Percentiles rank a stretch among this genome's conserved stretches.
These are phyloP conservation scores for Fraxinus greggii DNA, from an alignment of 305 asterid species.

Conservation along the genomic window DNA sequence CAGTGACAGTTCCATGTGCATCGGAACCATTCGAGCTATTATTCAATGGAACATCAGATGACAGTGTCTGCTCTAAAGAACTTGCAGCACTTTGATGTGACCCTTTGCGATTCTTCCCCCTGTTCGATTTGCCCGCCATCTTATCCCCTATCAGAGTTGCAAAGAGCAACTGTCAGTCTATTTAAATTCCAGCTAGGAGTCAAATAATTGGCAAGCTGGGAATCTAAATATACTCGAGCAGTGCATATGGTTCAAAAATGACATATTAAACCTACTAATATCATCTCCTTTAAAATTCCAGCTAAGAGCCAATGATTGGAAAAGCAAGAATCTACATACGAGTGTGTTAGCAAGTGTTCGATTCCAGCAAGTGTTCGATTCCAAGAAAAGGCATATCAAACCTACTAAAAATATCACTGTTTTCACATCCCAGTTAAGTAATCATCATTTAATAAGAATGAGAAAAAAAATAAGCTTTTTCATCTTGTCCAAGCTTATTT, in stretches of 20 bases:
- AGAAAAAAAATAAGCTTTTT: neutral
- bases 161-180: neutral
- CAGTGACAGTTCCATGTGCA: constrained; percentile 45
- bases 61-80: constrained; percentile 35
- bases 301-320: neutral
- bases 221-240: neutral
- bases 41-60: constrained; percentile 40
- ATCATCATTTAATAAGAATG: neutral
- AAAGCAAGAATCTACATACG: neutral
- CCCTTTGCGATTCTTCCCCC: constrained; percentile 61
- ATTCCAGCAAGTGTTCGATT: neutral
- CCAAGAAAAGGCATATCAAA: neutral
- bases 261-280: neutral
- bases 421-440: constrained; percentile 2
- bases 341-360: neutral
- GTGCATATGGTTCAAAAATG: neutral
- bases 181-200: neutral
- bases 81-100: constrained; percentile 37
- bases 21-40: constrained; percentile 30
- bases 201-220: neutral
- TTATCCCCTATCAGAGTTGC: constrained; percentile 31
- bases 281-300: neutral
- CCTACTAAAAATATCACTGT: neutral
- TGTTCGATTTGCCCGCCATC: constrained; percentile 73
- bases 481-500: neutral